Percentiles rank a stretch among this genome's conserved stretches.
These are phyloP conservation scores for Helminthosporium solani DNA, from an alignment of 2,329 filamentous ascomycete species.

Conservation along the genomic window DNA sequence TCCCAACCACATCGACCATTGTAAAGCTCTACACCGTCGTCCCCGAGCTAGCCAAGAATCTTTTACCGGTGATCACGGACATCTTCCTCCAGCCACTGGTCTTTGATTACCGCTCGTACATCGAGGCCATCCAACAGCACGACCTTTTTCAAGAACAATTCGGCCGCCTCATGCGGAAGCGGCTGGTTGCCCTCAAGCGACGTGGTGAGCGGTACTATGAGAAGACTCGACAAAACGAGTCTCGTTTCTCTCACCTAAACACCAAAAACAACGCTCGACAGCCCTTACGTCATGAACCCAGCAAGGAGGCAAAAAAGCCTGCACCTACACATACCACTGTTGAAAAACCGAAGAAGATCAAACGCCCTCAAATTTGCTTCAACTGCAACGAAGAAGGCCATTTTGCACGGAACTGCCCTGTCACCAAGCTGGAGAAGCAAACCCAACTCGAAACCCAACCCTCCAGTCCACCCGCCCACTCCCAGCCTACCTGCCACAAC, in stretches of 20 bases:
- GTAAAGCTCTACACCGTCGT: slow-evolving; percentile 7
- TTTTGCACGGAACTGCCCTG: slow-evolving; percentile 8
- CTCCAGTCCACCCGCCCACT: not conserved
- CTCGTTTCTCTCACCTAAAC: too few species aligned
- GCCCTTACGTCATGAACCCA: too few species aligned
- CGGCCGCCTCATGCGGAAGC: not conserved
- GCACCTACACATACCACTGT: too few species aligned
- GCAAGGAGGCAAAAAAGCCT: too few species aligned
- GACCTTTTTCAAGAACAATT: slow-evolving; percentile 1
- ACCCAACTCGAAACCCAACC: slow-evolving; percentile 1
- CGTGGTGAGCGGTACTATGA: not conserved
- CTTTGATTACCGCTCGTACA: slow-evolving; percentile 16
- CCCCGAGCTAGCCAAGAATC: slow-evolving; percentile 9
- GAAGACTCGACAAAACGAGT: too few species aligned
- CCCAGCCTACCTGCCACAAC: slow-evolving; percentile 9
- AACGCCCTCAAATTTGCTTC: slow-evolving; percentile 12
- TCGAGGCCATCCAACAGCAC: slow-evolving; percentile 5
- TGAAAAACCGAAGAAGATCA: not conserved
- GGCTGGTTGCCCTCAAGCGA: not conserved
- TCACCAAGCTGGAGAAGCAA: not conserved
- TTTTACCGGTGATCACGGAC: slow-evolving; percentile 4
- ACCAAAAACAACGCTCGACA: too few species aligned
- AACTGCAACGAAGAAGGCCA: slow-evolving; percentile 13
- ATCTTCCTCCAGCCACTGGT: slow-evolving; percentile 13
- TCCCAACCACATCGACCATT: slow-evolving; percentile 15